Evolutionary conservation across 345 rosid genomes (phyloP), one percentile per base, ranked within the genome.

Genomic region (Adansonia digitata): DNA sequence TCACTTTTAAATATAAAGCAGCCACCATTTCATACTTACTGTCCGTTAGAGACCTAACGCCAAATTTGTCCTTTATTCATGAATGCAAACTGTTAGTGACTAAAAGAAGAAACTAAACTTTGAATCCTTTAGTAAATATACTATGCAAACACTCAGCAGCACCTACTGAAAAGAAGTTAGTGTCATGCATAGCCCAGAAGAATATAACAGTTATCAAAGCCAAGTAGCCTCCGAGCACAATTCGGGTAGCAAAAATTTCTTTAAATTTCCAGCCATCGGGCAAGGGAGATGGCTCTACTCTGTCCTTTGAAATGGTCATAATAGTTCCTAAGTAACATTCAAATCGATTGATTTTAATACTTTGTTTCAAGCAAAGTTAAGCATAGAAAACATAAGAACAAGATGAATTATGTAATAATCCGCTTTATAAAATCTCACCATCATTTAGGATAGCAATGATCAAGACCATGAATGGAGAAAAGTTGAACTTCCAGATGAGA

Each of bases 221-320:
- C 57, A 53, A 7, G 57, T 53, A 53, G 4, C 57, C 57, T 53
- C 57, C 67, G n/a, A 92, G 94, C 17, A 86, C 87, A 42, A 94
- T 42, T 17, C 97, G 97, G 0, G 97, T 94, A 62, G 98, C 97
- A 27, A 94, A 94, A n/a, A 94, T 94, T 79, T 94, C 98, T 70
- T 84, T 88, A 35, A 94, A 83, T 81, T 91, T 94, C 98, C 97
- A 94, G 84, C 97, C 91, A 75, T 92, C 98, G 2, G 97, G 98
- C 80, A 88, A 61, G 29, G 98, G 97, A 76, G 98, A 94, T 49
- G 98, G 97, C 88, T 91, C 90, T 67, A 94, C 98, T 80, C 93
- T 72, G 49, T 94, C 97, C 82, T 94, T 91, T 37, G 97, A 89
- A 79, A 53, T 53, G n/a, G 57, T 53, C 57, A 53, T 53, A 20